A percentile compares a stretch with the other conserved stretches of the same genome.
These are phyloP conservation scores for Trypanosoma theileri DNA, from an alignment of 208 protist genomes.

Conservation along the genomic window DNA sequence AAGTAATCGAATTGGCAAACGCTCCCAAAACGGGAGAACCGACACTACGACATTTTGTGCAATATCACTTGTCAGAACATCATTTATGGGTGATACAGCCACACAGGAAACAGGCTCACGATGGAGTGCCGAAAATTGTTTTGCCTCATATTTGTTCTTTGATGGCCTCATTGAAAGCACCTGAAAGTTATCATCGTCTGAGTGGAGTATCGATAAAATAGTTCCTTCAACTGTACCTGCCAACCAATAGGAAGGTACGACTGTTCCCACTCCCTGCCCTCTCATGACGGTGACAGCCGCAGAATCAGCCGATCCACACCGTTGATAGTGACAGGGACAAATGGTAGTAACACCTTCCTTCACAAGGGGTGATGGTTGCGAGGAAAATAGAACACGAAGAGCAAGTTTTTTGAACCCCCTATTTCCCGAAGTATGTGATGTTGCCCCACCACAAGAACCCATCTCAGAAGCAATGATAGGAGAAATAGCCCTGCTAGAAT, in stretches of 20 bases:
- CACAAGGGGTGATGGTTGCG: constrained; percentile 37
- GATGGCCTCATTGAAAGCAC: constrained; percentile 9
- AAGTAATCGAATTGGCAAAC: not conserved
- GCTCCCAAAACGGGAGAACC: constrained; percentile 33
- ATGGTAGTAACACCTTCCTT: constrained; percentile 63
- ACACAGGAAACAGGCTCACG: constrained; percentile 77
- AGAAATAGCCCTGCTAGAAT: not conserved
- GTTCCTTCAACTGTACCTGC: constrained; percentile 69
- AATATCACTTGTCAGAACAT: constrained; percentile 78
- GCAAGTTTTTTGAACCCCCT: constrained; percentile 13
- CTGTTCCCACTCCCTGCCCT: constrained; percentile 44
- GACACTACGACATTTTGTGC: constrained; percentile 80
- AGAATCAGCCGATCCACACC: not conserved
- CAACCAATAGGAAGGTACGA: constrained; percentile 55
- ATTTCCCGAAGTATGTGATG: not conserved
- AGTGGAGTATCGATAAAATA: constrained; percentile 27
- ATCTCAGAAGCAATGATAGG: not conserved
- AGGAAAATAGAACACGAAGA: constrained; percentile 26
- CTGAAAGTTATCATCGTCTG: constrained; percentile 17
- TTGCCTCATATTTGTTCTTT: constrained; percentile 22
- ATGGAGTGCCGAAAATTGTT: constrained; percentile 52
- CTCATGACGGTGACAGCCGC: not conserved
- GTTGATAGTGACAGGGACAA: constrained; percentile 19
- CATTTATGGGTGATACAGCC: constrained; percentile 59
- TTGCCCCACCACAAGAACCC: not conserved